These are phyloP conservation scores for Trichoderma sp. DNA, from an alignment of 2,329 filamentous ascomycete genomes.

Conservation along the genomic window DNA sequence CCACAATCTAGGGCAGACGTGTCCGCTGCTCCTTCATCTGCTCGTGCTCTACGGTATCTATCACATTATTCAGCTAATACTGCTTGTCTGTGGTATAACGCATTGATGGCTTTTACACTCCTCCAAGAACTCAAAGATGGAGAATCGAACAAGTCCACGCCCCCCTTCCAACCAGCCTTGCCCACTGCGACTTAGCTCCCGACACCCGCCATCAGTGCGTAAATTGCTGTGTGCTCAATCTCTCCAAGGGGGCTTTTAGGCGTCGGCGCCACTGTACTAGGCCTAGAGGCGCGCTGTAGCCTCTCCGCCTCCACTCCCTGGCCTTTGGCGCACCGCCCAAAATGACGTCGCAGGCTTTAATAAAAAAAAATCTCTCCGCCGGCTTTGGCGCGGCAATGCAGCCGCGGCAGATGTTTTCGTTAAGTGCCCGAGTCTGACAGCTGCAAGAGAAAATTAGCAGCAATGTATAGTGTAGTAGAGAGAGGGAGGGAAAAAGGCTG, in stretches of 20 bases:
- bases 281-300: slow-evolving; percentile 8
- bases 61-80: neutral
- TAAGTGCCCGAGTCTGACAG: neutral
- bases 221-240: neutral
- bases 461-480: too few relatives aligned
- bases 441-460: neutral
- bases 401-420: neutral
- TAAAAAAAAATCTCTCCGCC: slow-evolving; percentile 1
- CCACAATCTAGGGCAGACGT: neutral
- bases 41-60: neutral
- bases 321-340: slow-evolving; percentile 12
- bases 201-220: slow-evolving; percentile 2
- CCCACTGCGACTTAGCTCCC: slow-evolving; percentile 15
- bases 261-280: slow-evolving; percentile 16
- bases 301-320: slow-evolving; percentile 27
- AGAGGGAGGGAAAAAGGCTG: neutral
- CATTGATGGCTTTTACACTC: neutral
- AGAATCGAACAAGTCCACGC: neutral
- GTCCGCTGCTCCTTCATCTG: neutral
- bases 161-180: slow-evolving; percentile 1
- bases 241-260: slow-evolving; percentile 2
- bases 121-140: neutral
- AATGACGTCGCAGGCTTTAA: slow-evolving; percentile 19
- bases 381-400: slow-evolving; percentile 28
- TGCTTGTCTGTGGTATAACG: neutral